phyloP scores from a whole-genome alignment of 2,329 filamentous ascomycete species.

The Hymenoscyphus fraxineus region DNA sequence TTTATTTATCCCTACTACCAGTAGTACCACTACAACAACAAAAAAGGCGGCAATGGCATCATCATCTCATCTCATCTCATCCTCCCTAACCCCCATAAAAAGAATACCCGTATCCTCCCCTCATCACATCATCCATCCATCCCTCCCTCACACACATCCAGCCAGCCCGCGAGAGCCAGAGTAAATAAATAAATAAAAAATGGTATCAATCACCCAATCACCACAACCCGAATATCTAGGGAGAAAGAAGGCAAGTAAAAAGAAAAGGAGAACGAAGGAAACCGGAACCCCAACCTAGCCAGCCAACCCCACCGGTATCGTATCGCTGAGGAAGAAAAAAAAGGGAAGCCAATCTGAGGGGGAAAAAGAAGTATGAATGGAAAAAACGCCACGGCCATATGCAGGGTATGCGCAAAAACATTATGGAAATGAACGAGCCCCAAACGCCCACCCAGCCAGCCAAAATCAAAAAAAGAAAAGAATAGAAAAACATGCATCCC shows the following conservation, averaged over 20 bases:
- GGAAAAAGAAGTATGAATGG: neutral
- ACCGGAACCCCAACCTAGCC: neutral
- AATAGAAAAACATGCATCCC: neutral
- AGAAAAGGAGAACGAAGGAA: neutral
- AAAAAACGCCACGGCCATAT: slow-evolving; percentile 19
- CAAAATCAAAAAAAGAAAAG: neutral
- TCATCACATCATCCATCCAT: neutral
- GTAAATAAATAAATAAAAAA: too few species aligned
- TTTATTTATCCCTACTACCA: too few species aligned
- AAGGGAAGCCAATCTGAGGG: neutral
- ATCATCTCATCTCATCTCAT: too few species aligned
- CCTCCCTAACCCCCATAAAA: too few species aligned
- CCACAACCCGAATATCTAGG: neutral
- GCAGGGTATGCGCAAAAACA: slow-evolving; percentile 25
- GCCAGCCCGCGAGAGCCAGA: neutral
- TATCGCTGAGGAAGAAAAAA: neutral
- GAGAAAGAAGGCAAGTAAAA: neutral
- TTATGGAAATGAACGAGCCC: slow-evolving; percentile 11
- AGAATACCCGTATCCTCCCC: too few species aligned
- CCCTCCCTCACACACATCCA: neutral
- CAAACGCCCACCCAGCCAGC: neutral
- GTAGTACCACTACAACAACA: too few species aligned
- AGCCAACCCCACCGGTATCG: neutral
- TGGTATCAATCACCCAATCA: too few species aligned
- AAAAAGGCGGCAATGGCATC: too few species aligned